phyloP scores from a whole-genome alignment of 2,329 filamentous ascomycete species.

The Gaeumannomyces tritici region DNA sequence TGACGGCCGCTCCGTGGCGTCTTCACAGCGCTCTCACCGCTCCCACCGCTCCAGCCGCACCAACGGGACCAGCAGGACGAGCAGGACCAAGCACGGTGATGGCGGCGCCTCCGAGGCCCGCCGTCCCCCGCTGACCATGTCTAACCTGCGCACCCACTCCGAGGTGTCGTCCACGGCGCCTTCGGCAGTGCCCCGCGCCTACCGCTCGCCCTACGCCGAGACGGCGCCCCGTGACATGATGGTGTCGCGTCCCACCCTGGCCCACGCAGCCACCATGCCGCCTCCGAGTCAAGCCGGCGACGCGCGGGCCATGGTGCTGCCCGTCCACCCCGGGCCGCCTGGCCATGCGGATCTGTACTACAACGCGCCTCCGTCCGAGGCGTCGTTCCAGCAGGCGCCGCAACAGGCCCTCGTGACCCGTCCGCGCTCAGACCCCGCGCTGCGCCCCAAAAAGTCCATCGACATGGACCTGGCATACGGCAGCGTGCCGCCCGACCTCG shows the following conservation, averaged over 20 bases:
- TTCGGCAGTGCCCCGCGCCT: constrained; percentile 27
- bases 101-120: constrained; percentile 13
- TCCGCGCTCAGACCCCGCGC: constrained; percentile 27
- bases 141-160: constrained; percentile 42
- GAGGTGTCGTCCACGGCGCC: constrained; percentile 41
- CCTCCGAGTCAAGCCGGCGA: background rate
- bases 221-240: constrained; percentile 31
- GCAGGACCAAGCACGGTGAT: constrained; percentile 19
- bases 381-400: background rate
- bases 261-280: constrained; percentile 20
- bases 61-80: too few species aligned
- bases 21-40: constrained; percentile 27
- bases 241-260: constrained; percentile 18
- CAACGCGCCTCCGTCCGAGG: background rate
- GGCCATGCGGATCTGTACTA: constrained; percentile 1
- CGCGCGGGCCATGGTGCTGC: background rate
- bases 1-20: constrained; percentile 17
- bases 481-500: constrained; percentile 62
- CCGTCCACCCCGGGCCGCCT: background rate
- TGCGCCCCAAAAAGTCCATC: constrained; percentile 40
- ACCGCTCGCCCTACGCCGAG: constrained; percentile 31
- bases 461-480: constrained; percentile 94
- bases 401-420: constrained; percentile 17
- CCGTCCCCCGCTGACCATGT: constrained; percentile 35
- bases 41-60: constrained; percentile 26